Evolutionary conservation across 805 yeast genomes (phyloP).

Genomic region (Metschnikowia chrysomelidarum): DNA sequence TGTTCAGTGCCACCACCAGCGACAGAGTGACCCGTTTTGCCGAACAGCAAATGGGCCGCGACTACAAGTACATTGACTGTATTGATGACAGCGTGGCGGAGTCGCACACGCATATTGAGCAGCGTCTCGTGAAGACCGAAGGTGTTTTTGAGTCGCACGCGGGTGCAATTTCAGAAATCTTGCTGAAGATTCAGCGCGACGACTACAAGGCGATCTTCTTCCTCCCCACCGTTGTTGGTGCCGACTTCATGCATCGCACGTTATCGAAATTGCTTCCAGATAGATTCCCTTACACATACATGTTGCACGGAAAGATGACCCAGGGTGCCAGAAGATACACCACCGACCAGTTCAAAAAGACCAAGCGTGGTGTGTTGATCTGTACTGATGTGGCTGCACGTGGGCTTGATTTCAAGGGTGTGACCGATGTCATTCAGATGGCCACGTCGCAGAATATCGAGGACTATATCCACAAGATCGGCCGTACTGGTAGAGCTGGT

Average conservation of each 20-base stretch:
- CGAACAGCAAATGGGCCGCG: slow-evolving; percentile 47
- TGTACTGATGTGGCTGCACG: slow-evolving; percentile 95
- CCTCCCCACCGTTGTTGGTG: slow-evolving; percentile 72
- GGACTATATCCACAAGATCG: slow-evolving; percentile 90
- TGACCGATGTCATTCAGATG: slow-evolving; percentile 80
- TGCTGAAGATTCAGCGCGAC: slow-evolving; percentile 30
- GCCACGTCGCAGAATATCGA: slow-evolving; percentile 72
- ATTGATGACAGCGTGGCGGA: slow-evolving; percentile 72
- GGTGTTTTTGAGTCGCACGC: slow-evolving; percentile 56
- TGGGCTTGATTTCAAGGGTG: slow-evolving; percentile 93
- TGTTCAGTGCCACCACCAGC: slow-evolving; percentile 89
- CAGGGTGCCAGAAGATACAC: slow-evolving; percentile 66
- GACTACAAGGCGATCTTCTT: slow-evolving; percentile 79
- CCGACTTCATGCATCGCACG: slow-evolving; percentile 52
- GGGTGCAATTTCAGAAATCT: slow-evolving; percentile 51
- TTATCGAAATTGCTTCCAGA: slow-evolving; percentile 24
- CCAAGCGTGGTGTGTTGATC: slow-evolving; percentile 56
- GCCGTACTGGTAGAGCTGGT: slow-evolving; percentile 96
- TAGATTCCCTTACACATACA: slow-evolving; percentile 12
- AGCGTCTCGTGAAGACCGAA: slow-evolving; percentile 55
- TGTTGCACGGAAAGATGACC: slow-evolving; percentile 71
- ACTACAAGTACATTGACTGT: slow-evolving; percentile 66
- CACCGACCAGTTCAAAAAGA: slow-evolving; percentile 50
- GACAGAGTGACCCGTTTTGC: slow-evolving; percentile 67
- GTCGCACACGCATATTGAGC: slow-evolving; percentile 71